Conservation (phyloP, 2,329 filamentous ascomycete species). For the Helicocarpus griseus region DNA sequence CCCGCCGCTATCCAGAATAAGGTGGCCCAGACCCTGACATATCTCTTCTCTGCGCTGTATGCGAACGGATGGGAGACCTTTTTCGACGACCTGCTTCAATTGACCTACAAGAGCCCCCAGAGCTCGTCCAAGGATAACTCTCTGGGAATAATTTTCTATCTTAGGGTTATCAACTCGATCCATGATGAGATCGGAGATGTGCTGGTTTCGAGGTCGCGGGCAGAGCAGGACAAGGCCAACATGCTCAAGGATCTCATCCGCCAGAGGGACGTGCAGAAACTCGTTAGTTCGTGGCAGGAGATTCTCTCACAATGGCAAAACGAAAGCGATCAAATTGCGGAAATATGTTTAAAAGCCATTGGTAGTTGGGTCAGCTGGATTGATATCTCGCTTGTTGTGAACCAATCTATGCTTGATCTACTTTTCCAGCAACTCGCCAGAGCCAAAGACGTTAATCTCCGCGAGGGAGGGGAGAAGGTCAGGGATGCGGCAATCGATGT, state of each 20-base stretch:
- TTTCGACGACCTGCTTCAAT: conserved; percentile 75
- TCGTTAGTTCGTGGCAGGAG: conserved; percentile 84
- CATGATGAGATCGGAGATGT: conserved; percentile 97
- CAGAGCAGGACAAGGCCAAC: conserved; percentile 75
- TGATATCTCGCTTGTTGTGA: conserved; percentile 88
- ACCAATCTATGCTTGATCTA: conserved; percentile 73
- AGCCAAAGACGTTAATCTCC: conserved; percentile 48
- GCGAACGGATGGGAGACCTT: conserved; percentile 78
- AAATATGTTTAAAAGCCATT: conserved; percentile 83
- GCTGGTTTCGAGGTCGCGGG: conserved; percentile 65
- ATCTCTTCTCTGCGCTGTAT: conserved; percentile 83
- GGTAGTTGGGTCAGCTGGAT: conserved; percentile 99
- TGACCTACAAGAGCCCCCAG: conserved; percentile 55
- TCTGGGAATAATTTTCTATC: conserved; percentile 71
- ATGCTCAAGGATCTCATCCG: conserved; percentile 86
- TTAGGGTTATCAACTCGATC: conserved; percentile 77
- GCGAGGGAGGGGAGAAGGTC: conserved; percentile 68
- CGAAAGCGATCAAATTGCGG: conserved; percentile 62
- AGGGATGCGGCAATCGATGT: conserved; percentile 88
- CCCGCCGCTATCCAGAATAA: conserved; percentile 83
- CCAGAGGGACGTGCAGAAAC: conserved; percentile 75
- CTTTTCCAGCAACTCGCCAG: conserved; percentile 83
- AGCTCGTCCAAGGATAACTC: conserved; percentile 58
- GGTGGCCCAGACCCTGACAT: conserved; percentile 88
- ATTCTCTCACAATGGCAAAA: conserved; percentile 69